A percentile compares a stretch with the other conserved stretches of the same genome.
phyloP scores from a whole-genome alignment of 2,329 filamentous ascomycete species.

The Fusarium proliferatum region DNA sequence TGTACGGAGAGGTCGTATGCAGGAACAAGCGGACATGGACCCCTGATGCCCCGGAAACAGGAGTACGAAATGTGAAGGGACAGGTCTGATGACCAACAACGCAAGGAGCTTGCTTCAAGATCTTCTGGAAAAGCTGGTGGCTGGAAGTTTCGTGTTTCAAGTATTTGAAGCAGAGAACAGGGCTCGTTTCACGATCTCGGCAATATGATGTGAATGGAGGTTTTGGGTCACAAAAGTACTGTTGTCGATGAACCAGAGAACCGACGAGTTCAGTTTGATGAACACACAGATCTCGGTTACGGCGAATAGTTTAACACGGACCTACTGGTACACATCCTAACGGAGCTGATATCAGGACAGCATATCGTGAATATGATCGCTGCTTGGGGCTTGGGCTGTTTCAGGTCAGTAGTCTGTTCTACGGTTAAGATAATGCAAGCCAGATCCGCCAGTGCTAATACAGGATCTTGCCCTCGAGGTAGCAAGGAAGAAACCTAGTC shows the following conservation, averaged over 20 bases:
- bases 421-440: slow-evolving; percentile 23
- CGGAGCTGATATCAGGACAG: slow-evolving; percentile 15
- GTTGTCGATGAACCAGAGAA: not conserved
- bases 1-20: slow-evolving; percentile 27
- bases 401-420: slow-evolving; percentile 38
- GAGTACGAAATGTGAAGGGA: slow-evolving; percentile 18
- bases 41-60: slow-evolving; percentile 41
- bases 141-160: slow-evolving; percentile 41
- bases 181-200: slow-evolving; percentile 35
- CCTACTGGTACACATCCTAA: slow-evolving; percentile 7
- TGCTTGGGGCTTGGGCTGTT: slow-evolving; percentile 23
- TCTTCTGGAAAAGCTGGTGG: slow-evolving; percentile 44
- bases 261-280: not conserved
- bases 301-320: slow-evolving; percentile 21
- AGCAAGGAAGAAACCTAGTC: slow-evolving; percentile 1
- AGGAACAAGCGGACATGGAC: slow-evolving; percentile 30
- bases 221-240: slow-evolving; percentile 1
- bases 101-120: slow-evolving; percentile 33
- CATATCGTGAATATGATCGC: slow-evolving; percentile 29
- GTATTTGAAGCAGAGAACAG: slow-evolving; percentile 34
- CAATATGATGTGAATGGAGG: slow-evolving; percentile 26
- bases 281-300: slow-evolving; percentile 10
- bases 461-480: slow-evolving; percentile 1
- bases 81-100: slow-evolving; percentile 13
- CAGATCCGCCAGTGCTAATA: slow-evolving; percentile 29